These are phyloP conservation scores for Apocynum venetum DNA, from an alignment of 257 asterid species.

Conservation along the genomic window DNA sequence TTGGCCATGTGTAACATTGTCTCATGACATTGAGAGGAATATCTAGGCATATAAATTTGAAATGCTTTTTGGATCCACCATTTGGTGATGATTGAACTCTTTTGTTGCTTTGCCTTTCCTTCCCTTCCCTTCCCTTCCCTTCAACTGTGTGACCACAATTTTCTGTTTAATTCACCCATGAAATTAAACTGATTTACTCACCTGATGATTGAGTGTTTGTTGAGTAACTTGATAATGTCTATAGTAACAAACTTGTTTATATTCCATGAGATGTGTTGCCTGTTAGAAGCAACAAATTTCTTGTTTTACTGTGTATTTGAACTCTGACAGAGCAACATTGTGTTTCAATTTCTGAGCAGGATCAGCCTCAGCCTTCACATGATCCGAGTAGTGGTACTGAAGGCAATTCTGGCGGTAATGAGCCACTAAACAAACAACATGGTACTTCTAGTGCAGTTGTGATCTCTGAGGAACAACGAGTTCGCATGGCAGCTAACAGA, in stretches of 20 bases:
- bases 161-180: background rate
- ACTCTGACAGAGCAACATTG: background rate
- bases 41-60: background rate
- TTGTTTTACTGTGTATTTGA: background rate
- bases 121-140: background rate
- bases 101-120: background rate
- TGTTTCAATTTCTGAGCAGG: constrained; percentile 34
- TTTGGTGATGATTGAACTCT: background rate
- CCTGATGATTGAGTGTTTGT: background rate
- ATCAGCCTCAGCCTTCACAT: constrained; percentile 22
- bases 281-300: background rate
- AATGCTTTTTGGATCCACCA: background rate
- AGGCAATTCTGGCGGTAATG: constrained; percentile 23
- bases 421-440: constrained; percentile 12
- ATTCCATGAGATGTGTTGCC: background rate
- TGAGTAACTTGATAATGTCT: background rate
- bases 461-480: constrained; percentile 65
- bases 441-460: constrained; percentile 21
- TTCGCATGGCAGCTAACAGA: constrained; percentile 73
- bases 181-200: background rate
- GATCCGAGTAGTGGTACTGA: constrained; percentile 21
- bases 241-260: too few relatives aligned
- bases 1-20: background rate
- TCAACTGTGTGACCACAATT: background rate
- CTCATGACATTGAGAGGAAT: background rate